Evolutionary conservation across 2,329 filamentous ascomycete genomes (phyloP), one percentile per base, ranked within the genome.

Genomic region (Trichoderma atrobrunneum): DNA sequence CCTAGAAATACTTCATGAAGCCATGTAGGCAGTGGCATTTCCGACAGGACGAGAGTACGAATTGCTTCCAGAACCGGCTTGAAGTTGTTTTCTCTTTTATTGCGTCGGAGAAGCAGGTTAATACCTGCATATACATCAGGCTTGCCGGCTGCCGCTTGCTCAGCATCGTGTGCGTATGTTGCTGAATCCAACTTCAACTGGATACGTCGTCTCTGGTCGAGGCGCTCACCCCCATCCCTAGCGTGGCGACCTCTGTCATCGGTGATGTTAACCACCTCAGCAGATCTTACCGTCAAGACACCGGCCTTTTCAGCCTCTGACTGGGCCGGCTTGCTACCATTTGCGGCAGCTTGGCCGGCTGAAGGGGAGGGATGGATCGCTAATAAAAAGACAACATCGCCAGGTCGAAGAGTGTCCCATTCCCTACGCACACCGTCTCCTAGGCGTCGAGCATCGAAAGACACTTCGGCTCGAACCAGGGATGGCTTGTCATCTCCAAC

Each of bases 1-100:
- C 96, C 96, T n/a, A 99, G 85, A 81, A 98, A 99, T 11, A 98
- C 95, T 76, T 98, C 96, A 78, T 97, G 94, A 57, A 99, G 86
- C 96, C 96, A 99, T 2, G 91, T 89, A 16, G 96, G 94, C 69
- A 98, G 86, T 7, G 93, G 92, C 24, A 95, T 91, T 76, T 97
- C 93, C 0, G 94, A 94, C 39, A 97, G 85, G 2, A 94, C 92
- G 34, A 99, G 87, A 74, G 90, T 93, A 78, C 92, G 93, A 78
- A 99, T 97, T 1, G 95, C 97, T 77, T 98, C 93, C 43, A 99
- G 86, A 11, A 99, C 91, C 11, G 95, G 91, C 78, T 93, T 97
- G 86, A 99, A 99, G 81, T 99, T 99, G 83, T 99, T 99, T 81
- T 99, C 96, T 73, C 95, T 88, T 32, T 93, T 91, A 79, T 90